Conservation (phyloP, 2,329 filamentous ascomycete genomes). For the Pseudomassariella vexata region DNA sequence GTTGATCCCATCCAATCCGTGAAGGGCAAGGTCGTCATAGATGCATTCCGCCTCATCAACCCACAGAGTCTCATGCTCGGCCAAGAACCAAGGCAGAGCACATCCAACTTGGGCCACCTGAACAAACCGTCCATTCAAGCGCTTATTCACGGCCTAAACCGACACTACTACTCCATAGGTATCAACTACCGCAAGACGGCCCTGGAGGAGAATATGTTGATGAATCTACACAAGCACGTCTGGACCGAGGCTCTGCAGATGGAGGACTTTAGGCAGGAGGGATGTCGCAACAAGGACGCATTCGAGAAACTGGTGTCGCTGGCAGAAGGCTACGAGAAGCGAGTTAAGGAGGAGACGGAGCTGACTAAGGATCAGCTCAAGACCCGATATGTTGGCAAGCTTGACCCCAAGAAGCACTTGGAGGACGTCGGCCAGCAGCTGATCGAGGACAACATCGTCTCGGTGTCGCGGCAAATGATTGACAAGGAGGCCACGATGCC, state of each 20-base stretch:
- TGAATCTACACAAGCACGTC: slow-evolving; percentile 99
- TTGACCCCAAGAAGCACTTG: slow-evolving; percentile 98
- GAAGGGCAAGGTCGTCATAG: slow-evolving; percentile 99
- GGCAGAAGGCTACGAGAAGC: slow-evolving; percentile 95
- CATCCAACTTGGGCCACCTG: slow-evolving; percentile 92
- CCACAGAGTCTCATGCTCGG: slow-evolving; percentile 97
- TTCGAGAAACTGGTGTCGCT: slow-evolving; percentile 83
- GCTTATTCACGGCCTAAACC: slow-evolving; percentile 93
- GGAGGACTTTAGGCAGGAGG: slow-evolving; percentile 88
- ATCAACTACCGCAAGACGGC: slow-evolving; percentile 98
- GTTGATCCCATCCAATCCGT: slow-evolving; percentile 98
- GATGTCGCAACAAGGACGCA: slow-evolving; percentile 77
- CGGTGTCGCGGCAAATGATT: slow-evolving; percentile 98
- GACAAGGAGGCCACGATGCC: slow-evolving; percentile 97
- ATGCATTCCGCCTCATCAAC: slow-evolving; percentile 97
- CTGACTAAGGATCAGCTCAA: slow-evolving; percentile 95
- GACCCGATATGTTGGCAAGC: slow-evolving; percentile 97
- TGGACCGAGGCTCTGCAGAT: slow-evolving; percentile 98
- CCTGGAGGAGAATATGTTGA: slow-evolving; percentile 98
- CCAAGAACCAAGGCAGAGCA: slow-evolving; percentile 95
- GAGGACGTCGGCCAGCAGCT: slow-evolving; percentile 94
- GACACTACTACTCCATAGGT: slow-evolving; percentile 98
- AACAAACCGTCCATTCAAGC: slow-evolving; percentile 99
- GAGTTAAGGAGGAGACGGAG: slow-evolving; percentile 98
- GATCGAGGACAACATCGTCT: slow-evolving; percentile 99